Conservation (phyloP, 2,329 filamentous ascomycete genomes). For the Sordariomycetes sp. region DNA sequence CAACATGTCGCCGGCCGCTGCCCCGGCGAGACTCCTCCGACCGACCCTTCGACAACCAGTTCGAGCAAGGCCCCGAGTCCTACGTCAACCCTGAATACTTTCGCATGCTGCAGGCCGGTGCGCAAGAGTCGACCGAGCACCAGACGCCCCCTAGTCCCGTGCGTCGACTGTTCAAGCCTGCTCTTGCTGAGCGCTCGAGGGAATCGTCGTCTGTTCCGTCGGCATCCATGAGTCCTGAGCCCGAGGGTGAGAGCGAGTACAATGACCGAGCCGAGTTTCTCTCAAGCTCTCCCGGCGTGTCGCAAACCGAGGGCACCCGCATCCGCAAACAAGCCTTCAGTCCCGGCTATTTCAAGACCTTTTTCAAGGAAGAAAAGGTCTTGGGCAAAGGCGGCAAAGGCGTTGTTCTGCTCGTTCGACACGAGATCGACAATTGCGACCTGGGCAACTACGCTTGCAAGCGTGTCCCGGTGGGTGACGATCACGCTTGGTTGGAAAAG, state of each 20-base stretch:
- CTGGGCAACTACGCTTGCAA: constrained; percentile 95
- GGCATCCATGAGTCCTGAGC: neutral
- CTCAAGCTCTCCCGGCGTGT: constrained; percentile 40
- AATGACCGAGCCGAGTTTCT: constrained; percentile 36
- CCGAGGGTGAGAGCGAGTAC: constrained; percentile 11
- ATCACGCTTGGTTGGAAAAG: constrained; percentile 93
- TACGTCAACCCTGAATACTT: constrained; percentile 94
- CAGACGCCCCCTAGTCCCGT: constrained; percentile 42
- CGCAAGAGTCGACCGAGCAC: constrained; percentile 32
- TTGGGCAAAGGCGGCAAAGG: constrained; percentile 89
- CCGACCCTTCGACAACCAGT: constrained; percentile 31
- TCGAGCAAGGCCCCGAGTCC: constrained; percentile 38
- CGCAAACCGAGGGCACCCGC: constrained; percentile 45
- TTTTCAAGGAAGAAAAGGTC: constrained; percentile 83
- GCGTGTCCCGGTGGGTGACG: constrained; percentile 87
- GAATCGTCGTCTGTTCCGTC: constrained; percentile 9
- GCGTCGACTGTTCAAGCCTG: constrained; percentile 40
- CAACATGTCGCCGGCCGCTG: constrained; percentile 78
- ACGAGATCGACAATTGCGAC: constrained; percentile 81
- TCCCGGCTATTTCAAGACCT: constrained; percentile 83
- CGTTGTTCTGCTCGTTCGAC: constrained; percentile 86
- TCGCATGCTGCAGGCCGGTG: constrained; percentile 67
- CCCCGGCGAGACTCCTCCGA: constrained; percentile 34
- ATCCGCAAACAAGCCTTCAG: constrained; percentile 85
- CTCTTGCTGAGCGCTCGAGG: constrained; percentile 15